phyloP scores from a whole-genome alignment of 352 stramenopile species.

The Globisporangium paddicum region DNA sequence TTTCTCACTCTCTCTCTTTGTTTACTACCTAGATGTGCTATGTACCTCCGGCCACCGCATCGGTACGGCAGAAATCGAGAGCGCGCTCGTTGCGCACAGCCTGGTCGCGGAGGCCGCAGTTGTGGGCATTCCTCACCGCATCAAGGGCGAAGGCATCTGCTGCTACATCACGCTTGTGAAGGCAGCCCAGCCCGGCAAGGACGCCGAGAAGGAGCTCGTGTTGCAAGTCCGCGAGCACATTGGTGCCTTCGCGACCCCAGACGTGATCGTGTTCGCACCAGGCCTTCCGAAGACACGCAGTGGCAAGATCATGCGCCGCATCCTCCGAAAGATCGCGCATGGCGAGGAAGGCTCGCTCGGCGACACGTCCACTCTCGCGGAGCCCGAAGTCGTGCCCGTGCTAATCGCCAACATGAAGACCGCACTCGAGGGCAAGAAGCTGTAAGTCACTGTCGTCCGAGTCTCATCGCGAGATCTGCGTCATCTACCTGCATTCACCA shows the following conservation, averaged over 20 bases:
- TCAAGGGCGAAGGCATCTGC: constrained; percentile 97
- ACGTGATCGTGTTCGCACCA: constrained; percentile 92
- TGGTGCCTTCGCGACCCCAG: constrained; percentile 94
- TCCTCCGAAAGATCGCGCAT: constrained; percentile 97
- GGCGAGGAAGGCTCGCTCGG: constrained; percentile 93
- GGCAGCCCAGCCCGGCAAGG: constrained; percentile 52
- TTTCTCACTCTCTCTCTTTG: constrained; percentile 6
- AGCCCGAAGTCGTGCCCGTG: constrained; percentile 92
- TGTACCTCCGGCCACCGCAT: constrained; percentile 93
- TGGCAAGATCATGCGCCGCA: constrained; percentile 98
- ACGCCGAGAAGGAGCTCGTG: constrained; percentile 67
- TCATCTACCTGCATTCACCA: not conserved
- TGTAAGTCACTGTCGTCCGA: constrained; percentile 27
- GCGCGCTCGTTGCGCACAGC: constrained; percentile 89
- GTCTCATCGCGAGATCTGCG: not conserved
- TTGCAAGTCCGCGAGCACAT: constrained; percentile 90
- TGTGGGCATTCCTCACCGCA: constrained; percentile 92
- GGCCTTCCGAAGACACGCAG: constrained; percentile 96
- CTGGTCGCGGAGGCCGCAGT: constrained; percentile 93
- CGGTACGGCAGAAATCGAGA: constrained; percentile 87
- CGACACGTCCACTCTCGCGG: constrained; percentile 96
- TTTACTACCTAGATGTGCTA: constrained; percentile 83
- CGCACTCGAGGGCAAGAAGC: constrained; percentile 56
- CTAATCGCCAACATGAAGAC: constrained; percentile 89
- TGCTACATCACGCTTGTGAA: constrained; percentile 94